Conservation (phyloP, 208 protist species). For the Leishmania mexicana region DNA sequence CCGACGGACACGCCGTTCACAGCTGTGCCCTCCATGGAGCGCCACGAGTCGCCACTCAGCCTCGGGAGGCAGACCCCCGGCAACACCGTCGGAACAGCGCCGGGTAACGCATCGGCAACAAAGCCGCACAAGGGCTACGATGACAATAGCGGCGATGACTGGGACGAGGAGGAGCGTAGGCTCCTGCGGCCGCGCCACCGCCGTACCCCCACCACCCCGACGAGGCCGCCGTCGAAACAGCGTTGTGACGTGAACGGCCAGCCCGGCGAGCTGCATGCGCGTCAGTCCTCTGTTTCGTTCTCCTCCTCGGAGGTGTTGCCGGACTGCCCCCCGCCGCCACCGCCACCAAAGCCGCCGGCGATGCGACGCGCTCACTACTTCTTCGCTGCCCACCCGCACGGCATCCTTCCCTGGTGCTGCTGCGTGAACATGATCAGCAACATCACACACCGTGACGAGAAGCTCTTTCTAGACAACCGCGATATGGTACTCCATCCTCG, state of each 20-base stretch:
- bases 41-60: not conserved
- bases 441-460: slow-evolving; percentile 24
- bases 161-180: slow-evolving; percentile 29
- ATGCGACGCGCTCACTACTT: slow-evolving; percentile 46
- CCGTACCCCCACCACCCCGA: not conserved
- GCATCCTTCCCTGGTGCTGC: slow-evolving; percentile 51
- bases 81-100: not conserved
- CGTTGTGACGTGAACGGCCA: not conserved
- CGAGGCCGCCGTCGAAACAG: not conserved
- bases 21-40: not conserved
- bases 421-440: slow-evolving; percentile 42
- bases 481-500: slow-evolving; percentile 2
- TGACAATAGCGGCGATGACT: slow-evolving; percentile 13
- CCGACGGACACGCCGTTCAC: not conserved
- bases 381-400: slow-evolving; percentile 62
- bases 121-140: not conserved
- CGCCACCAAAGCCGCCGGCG: slow-evolving; percentile 8
- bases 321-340: not conserved
- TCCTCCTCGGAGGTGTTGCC: not conserved
- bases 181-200: slow-evolving; percentile 5
- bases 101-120: not conserved
- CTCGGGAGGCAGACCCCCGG: not conserved
- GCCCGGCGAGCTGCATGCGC: not conserved
- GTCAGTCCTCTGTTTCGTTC: not conserved
- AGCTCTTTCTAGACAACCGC: slow-evolving; percentile 44